phyloP scores from a whole-genome alignment of 2,329 filamentous ascomycete genomes.

The Sporothrix variecibatus region DNA sequence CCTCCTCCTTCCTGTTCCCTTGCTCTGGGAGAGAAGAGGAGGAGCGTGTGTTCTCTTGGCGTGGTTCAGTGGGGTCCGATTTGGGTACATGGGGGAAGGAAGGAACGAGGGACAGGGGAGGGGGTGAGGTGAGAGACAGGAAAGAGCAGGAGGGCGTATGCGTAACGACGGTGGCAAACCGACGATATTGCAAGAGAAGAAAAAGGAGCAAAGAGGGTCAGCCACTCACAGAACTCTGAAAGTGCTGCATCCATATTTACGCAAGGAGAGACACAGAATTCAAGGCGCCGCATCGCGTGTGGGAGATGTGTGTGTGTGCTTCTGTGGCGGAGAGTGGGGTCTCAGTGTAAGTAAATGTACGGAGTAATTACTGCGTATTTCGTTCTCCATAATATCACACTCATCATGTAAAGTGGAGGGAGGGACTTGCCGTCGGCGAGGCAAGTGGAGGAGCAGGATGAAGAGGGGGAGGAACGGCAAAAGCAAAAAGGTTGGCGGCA shows the following conservation, averaged over 20 bases:
- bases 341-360: background rate
- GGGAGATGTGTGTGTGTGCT: background rate
- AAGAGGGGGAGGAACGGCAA: background rate
- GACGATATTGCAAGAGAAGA: background rate
- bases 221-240: background rate
- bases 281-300: background rate
- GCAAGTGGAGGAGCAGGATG: background rate
- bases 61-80: background rate
- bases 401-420: too few species aligned
- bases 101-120: background rate
- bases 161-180: background rate
- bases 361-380: background rate
- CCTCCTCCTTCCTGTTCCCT: background rate
- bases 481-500: background rate
- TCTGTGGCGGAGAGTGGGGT: background rate
- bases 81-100: constrained; percentile 8
- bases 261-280: background rate
- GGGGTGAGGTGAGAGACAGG: background rate
- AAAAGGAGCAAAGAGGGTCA: background rate
- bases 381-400: too few species aligned
- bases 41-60: background rate
- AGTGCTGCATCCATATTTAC: background rate
- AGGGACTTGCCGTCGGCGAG: background rate
- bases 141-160: background rate
- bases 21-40: background rate